A percentile compares a stretch with the other conserved stretches of the same genome.
These are phyloP conservation scores for Fusarium sp. DNA, from an alignment of 2,329 filamentous ascomycete genomes.

Conservation along the genomic window DNA sequence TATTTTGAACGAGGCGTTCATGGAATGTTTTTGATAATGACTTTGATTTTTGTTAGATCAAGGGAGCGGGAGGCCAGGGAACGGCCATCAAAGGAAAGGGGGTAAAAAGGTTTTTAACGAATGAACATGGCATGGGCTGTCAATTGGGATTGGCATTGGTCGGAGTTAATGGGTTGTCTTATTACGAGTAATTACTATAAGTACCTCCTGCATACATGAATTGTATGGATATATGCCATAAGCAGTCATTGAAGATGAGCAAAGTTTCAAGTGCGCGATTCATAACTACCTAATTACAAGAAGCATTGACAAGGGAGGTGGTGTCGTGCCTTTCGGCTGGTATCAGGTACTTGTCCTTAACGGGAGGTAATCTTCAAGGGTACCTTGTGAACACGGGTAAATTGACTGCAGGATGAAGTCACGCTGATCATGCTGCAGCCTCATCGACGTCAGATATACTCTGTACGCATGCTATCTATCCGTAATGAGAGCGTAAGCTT, in stretches of 20 bases:
- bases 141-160: conserved; percentile 28
- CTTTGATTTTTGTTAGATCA: conserved; percentile 16
- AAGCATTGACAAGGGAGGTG: conserved; percentile 36
- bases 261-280: background rate
- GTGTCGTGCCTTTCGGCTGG: conserved; percentile 6
- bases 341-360: conserved; percentile 23
- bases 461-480: conserved; percentile 2
- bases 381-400: conserved; percentile 32
- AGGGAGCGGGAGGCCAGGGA: conserved; percentile 24
- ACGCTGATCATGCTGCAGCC: conserved; percentile 31
- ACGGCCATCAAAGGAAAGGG: conserved; percentile 18
- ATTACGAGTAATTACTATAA: conserved; percentile 31
- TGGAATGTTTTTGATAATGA: conserved; percentile 38
- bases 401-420: conserved; percentile 45
- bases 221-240: conserved; percentile 39
- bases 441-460: conserved; percentile 33
- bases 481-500: background rate
- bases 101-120: conserved; percentile 30
- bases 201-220: conserved; percentile 32
- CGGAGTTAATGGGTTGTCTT: conserved; percentile 28
- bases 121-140: conserved; percentile 26
- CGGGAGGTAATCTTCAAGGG: conserved; percentile 28
- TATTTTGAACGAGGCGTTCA: conserved; percentile 41
- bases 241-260: conserved; percentile 1
- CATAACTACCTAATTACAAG: conserved; percentile 19